Evolutionary conservation across 768 basidiomycete species (phyloP), one percentile per base, ranked within the genome.

Genomic region (Hebeloma cylindrosporum): DNA sequence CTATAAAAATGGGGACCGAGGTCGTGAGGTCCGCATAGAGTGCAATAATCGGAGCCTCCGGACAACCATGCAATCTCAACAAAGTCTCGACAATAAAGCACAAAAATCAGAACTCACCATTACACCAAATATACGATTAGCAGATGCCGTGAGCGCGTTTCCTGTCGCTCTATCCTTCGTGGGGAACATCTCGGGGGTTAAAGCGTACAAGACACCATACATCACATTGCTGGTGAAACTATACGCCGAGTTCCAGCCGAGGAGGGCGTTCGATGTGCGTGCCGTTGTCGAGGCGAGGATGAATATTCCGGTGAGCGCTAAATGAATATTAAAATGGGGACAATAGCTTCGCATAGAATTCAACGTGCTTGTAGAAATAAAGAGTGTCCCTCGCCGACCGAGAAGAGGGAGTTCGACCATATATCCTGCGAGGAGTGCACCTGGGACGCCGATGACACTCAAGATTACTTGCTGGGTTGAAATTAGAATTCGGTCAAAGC

Each of bases 161-260:
- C 85, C 85, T 0, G 85, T 88, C 1, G 87, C 86, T 20, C 85
- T 71, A 60, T 86, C 78, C 56, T 85, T 85, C 21, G 82, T 80
- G 8, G 82, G 80, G 60, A 86, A 85, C 4, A 84, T 68, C 60
- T 88, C 84, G 0, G 84, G 78, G 0, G 85, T 79, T 37, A 84
- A 62, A 13, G 84, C 82, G 54, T 85, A 87, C 31, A 88, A 54
- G 2, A 88, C 84, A 5, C 86, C 83, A 39, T 83, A 88, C 85
- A 87, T 88, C 50, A 85, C 77, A 71, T 84, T 64, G 42, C 60
- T 62, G 6, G 58, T 58, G 39, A 84, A 83, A n/a, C 68, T 72
- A 51, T 85, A 86, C 7, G 77, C 85, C 57, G 85, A 90, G 63
- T 89, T 88, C 87, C 87, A 90, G 35, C 80, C 87, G 18, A 90